Evolutionary conservation across 2,329 filamentous ascomycete genomes (phyloP).

Genomic region (Curvularia spicifera): DNA sequence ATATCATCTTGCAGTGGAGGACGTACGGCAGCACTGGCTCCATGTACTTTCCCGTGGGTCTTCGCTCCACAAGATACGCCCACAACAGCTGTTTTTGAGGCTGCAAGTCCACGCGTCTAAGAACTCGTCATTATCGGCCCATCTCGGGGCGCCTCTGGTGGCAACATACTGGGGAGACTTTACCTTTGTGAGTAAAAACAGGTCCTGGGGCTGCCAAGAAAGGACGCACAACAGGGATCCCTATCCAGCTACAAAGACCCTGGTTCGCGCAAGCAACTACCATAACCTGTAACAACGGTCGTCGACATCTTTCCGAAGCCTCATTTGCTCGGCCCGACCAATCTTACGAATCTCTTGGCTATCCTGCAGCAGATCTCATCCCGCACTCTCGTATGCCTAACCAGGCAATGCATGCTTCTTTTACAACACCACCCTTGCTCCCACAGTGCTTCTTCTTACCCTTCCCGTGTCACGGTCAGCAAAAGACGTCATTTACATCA

Average conservation of each 20-base stretch:
- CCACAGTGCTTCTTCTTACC: constrained; percentile 9
- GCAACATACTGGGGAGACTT: constrained; percentile 20
- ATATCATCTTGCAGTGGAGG: background rate
- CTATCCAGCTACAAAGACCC: constrained; percentile 29
- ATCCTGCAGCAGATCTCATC: constrained; percentile 8
- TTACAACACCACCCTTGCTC: constrained; percentile 28
- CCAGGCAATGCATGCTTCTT: constrained; percentile 30
- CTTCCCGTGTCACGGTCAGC: constrained; percentile 12
- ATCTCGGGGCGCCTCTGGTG: constrained; percentile 12
- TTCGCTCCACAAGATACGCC: background rate
- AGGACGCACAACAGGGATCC: constrained; percentile 32
- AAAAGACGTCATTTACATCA: constrained; percentile 39
- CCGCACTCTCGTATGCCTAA: constrained; percentile 6
- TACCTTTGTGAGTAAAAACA: constrained; percentile 28
- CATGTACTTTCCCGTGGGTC: background rate
- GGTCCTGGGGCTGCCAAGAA: constrained; percentile 21
- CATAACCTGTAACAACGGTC: constrained; percentile 22
- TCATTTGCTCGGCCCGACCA: constrained; percentile 16
- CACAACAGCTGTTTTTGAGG: background rate
- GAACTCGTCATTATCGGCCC: constrained; percentile 24
- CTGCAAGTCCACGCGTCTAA: constrained; percentile 7
- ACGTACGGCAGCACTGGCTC: background rate
- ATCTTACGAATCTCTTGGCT: constrained; percentile 16
- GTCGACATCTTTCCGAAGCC: constrained; percentile 17
- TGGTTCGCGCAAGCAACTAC: constrained; percentile 20